Conservation (phyloP, 768 basidiomycete genomes). For the Cystobasidium onofrii region DNA sequence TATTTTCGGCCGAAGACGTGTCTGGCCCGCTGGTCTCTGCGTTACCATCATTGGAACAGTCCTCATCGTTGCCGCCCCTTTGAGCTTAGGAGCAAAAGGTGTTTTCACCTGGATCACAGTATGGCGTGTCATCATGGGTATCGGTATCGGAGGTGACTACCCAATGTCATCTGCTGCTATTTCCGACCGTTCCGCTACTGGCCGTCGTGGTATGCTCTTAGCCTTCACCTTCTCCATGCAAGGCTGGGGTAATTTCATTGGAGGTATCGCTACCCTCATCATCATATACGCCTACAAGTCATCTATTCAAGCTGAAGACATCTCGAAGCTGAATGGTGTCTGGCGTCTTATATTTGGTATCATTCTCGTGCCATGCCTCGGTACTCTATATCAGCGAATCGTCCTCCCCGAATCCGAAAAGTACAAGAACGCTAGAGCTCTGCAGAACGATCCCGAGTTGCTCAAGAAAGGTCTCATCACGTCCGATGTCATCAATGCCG, state of each 20-base stretch:
- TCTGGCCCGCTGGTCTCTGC: conserved; percentile 67
- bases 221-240: conserved; percentile 47
- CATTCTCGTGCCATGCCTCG: conserved; percentile 66
- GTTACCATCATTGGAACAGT: conserved; percentile 72
- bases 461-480: conserved; percentile 40
- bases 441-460: conserved; percentile 32
- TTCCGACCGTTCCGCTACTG: conserved; percentile 57
- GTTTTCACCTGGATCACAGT: conserved; percentile 57
- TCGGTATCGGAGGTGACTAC: conserved; percentile 70
- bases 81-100: conserved; percentile 51
- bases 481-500: conserved; percentile 38
- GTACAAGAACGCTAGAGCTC: conserved; percentile 36
- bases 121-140: conserved; percentile 64
- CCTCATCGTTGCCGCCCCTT: conserved; percentile 59
- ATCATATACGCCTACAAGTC: conserved; percentile 59
- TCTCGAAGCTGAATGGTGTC: conserved; percentile 61
- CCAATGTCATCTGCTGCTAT: conserved; percentile 51
- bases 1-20: conserved; percentile 33
- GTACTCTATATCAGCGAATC: conserved; percentile 65
- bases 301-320: conserved; percentile 57
- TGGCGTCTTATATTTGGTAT: conserved; percentile 71
- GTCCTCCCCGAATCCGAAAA: conserved; percentile 58
- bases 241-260: conserved; percentile 67
- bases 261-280: conserved; percentile 58
- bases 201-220: conserved; percentile 65